Base-by-base conservation (phyloP, 2,329 filamentous ascomycete species). In the Nothopassalora personata region DNA sequence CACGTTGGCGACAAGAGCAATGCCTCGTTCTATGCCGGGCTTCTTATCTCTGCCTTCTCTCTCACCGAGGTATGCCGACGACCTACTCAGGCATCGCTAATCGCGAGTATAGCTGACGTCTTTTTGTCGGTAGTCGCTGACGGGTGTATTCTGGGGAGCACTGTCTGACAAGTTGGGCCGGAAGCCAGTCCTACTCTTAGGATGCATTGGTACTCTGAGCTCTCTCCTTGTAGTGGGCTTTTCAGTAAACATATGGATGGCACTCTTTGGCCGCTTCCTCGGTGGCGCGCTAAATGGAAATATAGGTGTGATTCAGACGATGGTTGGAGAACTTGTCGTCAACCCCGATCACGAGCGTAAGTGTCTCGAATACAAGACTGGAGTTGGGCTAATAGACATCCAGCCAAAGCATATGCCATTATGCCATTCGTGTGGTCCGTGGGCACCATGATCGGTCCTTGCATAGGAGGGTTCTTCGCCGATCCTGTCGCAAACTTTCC, bases 381-480 rank as follows among this genome's bases (percentile, higher is more conserved):
- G 30, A 45, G 27, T 46, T 23, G 45, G 56, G 56, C 63, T 64
- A 43, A 59, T 33, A 48, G 19, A 8, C 31, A 50, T 45, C 54
- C 67, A 90, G 88, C 91, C 59, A 85, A 88, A 62, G 92, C 92
- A 30, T 96, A 92, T 73, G 86, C 91, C 2, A 84, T 96, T 48
- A 96, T 97, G 90, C 92, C 92, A 0, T 96, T 96, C 70, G 88
- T 96, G 7, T 97, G 92, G 91, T 88, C 84, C 50, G 86, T 96
- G 54, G 92, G 92, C 27, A 95, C 90, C 9, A 96, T 96, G 64
- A 81, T 96, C 55, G 92, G 92, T 0, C 89, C 92, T 62, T 89
- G 88, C 5, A 91, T 97, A 64, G 93, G 93, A 60, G 93, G 93
- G 34, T 84, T 88, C 57, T 91, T 96, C 72, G 89, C 91, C 60